These are phyloP conservation scores for Penicillium cinerascens DNA, from an alignment of 495 filamentous ascomycete species.

Conservation along the genomic window DNA sequence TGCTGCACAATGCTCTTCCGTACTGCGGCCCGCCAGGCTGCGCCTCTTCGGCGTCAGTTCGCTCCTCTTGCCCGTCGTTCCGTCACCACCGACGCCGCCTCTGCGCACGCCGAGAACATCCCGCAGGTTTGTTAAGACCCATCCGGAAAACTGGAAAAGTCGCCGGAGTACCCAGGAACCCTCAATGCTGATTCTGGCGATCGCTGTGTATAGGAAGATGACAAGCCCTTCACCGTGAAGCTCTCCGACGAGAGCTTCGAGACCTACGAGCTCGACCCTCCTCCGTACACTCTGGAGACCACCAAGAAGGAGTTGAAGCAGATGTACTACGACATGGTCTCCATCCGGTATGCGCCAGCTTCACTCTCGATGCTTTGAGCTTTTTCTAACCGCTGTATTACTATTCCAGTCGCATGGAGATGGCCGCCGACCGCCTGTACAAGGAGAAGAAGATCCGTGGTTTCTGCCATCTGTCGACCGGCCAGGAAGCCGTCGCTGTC, in stretches of 20 bases:
- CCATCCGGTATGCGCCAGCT: constrained; percentile 63
- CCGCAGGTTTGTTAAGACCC: constrained; percentile 63
- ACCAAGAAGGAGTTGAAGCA: constrained; percentile 97
- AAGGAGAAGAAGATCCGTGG: constrained; percentile 99
- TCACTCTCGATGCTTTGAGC: constrained; percentile 1
- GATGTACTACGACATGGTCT: constrained; percentile 98
- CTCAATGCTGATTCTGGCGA: constrained; percentile 24
- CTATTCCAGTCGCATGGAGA: constrained; percentile 84
- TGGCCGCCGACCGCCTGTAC: constrained; percentile 96
- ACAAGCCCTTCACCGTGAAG: constrained; percentile 86
- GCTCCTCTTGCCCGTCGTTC: constrained; percentile 59
- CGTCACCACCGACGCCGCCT: constrained; percentile 93
- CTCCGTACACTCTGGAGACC: constrained; percentile 81
- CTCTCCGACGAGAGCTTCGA: constrained; percentile 98
- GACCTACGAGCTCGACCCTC: constrained; percentile 97
- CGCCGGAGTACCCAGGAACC: neutral
- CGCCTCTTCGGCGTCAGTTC: constrained; percentile 53
- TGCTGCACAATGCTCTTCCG: constrained; percentile 45
- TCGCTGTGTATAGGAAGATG: constrained; percentile 67
- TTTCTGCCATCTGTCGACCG: constrained; percentile 97
- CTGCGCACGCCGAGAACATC: constrained; percentile 77
- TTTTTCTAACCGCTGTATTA: constrained; percentile 4
- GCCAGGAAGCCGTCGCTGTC: constrained; percentile 94
- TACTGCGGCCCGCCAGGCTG: constrained; percentile 42
- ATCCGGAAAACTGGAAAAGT: constrained; percentile 42